A percentile compares a stretch with the other conserved stretches of the same genome.
These are phyloP conservation scores for Acanthamoeba triangularis DNA, from an alignment of 208 protist species.

Conservation along the genomic window DNA sequence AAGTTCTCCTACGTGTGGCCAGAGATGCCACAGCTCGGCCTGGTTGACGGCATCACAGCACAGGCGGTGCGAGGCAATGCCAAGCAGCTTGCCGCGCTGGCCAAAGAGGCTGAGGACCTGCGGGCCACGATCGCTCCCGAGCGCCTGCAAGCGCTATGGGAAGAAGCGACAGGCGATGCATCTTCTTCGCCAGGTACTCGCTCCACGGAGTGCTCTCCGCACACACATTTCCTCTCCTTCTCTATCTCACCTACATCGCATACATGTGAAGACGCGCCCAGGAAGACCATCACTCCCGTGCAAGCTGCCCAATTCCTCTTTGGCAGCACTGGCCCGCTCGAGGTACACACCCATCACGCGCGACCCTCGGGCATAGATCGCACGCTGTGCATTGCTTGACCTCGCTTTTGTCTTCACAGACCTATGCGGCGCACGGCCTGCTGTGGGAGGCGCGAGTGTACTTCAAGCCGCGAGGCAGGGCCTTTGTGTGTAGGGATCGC, in stretches of 20 bases:
- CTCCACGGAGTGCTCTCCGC: background rate
- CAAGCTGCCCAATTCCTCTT: constrained; percentile 48
- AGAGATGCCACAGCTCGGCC: background rate
- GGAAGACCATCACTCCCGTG: background rate
- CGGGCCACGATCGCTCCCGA: background rate
- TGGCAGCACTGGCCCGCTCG: background rate
- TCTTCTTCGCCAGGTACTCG: background rate
- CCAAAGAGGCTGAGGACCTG: constrained; percentile 5
- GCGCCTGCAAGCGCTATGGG: constrained; percentile 39
- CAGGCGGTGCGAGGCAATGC: constrained; percentile 52
- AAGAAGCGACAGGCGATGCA: background rate
- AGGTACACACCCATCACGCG: background rate
- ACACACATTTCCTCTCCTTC: background rate
- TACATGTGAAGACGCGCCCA: background rate
- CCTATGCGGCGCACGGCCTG: constrained; percentile 7
- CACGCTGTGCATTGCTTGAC: background rate
- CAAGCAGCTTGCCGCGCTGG: constrained; percentile 29
- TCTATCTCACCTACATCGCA: background rate
- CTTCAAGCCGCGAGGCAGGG: constrained; percentile 41
- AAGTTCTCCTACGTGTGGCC: constrained; percentile 68
- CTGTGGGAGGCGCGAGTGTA: constrained; percentile 5
- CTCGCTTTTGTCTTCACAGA: background rate
- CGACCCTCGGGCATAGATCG: no score
- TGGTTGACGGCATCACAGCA: background rate
- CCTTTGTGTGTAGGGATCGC: background rate